phyloP scores from a whole-genome alignment of 83 land plant species.

The Thuja plicata region DNA sequence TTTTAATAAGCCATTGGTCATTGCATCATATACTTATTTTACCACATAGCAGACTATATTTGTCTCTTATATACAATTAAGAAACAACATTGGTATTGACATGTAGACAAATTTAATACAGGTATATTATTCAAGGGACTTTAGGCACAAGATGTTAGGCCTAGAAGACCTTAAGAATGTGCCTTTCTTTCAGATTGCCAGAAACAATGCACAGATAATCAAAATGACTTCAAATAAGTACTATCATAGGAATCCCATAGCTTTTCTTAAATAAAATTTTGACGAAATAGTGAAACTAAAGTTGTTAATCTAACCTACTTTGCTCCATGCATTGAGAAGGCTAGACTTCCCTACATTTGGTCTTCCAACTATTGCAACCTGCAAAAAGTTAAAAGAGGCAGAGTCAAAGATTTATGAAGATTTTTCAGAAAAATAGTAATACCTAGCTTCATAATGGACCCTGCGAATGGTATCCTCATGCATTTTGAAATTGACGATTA shows the following conservation, averaged over 20 bases:
- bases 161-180: not conserved
- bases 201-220: not conserved
- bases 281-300: not conserved
- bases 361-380: conserved; percentile 95
- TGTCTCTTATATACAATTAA: not conserved
- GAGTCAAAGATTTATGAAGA: not conserved
- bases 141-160: too few relatives aligned
- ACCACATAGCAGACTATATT: not conserved
- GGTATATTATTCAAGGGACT: not conserved
- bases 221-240: not conserved
- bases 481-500: not conserved
- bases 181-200: not conserved
- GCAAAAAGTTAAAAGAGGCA: conserved; percentile 11
- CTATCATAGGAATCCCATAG: not conserved
- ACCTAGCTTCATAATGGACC: not conserved
- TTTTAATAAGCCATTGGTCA: not conserved
- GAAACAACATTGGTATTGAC: not conserved
- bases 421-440: not conserved
- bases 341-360: conserved; percentile 99
- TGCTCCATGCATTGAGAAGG: conserved; percentile 99
- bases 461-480: not conserved
- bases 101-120: not conserved
- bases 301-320: conserved; percentile 65
- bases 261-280: not conserved
- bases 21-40: not conserved